A percentile compares a stretch with the other conserved stretches of the same genome.
phyloP scores from a whole-genome alignment of 2,329 filamentous ascomycete genomes.

The Phialophora chinensis region DNA sequence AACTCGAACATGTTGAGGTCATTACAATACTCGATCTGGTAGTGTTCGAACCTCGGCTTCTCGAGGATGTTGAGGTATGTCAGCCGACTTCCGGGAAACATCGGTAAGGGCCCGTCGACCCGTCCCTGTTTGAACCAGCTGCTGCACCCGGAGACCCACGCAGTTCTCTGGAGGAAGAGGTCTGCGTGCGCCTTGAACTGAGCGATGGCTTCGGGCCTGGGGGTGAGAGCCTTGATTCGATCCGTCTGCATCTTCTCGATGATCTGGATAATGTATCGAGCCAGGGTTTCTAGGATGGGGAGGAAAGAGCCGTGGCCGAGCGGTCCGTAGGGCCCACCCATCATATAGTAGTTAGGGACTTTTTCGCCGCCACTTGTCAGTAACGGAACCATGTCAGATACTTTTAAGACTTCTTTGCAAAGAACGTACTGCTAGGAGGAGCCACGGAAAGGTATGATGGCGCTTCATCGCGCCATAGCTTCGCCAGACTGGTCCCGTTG shows the following conservation, averaged over 20 bases:
- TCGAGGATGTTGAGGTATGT: constrained; percentile 48
- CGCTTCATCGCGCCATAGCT: constrained; percentile 18
- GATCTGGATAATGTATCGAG: constrained; percentile 14
- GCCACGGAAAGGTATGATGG: constrained; percentile 6
- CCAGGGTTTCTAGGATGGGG: constrained; percentile 17
- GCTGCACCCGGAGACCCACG: constrained; percentile 25
- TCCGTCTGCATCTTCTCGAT: constrained; percentile 31
- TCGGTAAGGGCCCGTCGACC: constrained; percentile 42
- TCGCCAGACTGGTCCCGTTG: constrained; percentile 38
- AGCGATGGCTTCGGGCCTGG: constrained; percentile 37
- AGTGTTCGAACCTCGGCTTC: constrained; percentile 50
- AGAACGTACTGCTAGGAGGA: constrained; percentile 5
- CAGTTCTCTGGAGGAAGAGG: constrained; percentile 45
- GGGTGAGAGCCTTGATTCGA: constrained; percentile 20
- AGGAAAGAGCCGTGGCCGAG: constrained; percentile 39
- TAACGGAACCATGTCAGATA: constrained; percentile 8
- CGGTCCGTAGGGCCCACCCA: constrained; percentile 42
- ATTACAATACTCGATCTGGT: constrained; percentile 43
- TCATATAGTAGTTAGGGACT: constrained; percentile 41
- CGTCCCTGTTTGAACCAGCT: constrained; percentile 32
- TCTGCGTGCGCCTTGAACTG: constrained; percentile 49
- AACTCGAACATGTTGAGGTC: constrained; percentile 48
- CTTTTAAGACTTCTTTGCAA: too few species aligned
- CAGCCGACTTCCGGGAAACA: constrained; percentile 49
- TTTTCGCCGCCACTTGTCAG: neutral